Evolutionary conservation across 2,329 filamentous ascomycete genomes (phyloP).

Genomic region (Claviceps sp.): DNA sequence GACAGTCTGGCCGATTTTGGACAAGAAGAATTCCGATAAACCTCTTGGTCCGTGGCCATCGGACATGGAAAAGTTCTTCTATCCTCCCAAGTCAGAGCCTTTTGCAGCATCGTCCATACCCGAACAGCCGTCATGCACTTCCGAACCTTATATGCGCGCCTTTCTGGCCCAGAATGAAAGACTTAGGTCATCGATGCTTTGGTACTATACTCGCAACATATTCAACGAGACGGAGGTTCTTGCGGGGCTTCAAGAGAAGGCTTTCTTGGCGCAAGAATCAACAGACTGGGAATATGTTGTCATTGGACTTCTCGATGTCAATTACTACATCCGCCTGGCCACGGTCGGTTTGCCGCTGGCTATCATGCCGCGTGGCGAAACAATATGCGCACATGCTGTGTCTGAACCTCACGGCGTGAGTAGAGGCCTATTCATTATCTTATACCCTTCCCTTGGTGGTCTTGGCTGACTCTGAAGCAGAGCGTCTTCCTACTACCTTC

Average conservation of each 20-base stretch:
- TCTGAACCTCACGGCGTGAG: conserved; percentile 19
- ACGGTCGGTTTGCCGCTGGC: conserved; percentile 27
- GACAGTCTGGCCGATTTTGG: background rate
- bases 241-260: conserved; percentile 27
- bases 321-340: conserved; percentile 28
- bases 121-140: background rate
- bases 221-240: conserved; percentile 26
- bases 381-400: conserved; percentile 30
- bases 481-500: conserved; percentile 27
- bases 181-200: conserved; percentile 22
- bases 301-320: conserved; percentile 28
- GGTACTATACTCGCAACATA: conserved; percentile 29
- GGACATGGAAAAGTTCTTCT: background rate
- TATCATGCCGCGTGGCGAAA: conserved; percentile 30
- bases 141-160: conserved; percentile 12
- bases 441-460: too few relatives aligned
- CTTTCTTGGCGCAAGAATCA: conserved; percentile 24
- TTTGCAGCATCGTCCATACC: conserved; percentile 9
- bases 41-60: background rate
- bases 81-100: conserved; percentile 5
- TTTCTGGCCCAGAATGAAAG: conserved; percentile 15
- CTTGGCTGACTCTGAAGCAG: conserved; percentile 7
- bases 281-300: conserved; percentile 33
- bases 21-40: background rate
- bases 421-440: conserved; percentile 1